Base-by-base conservation (phyloP, 164 flowering plant species). In the Vitis vinifera region DNA sequence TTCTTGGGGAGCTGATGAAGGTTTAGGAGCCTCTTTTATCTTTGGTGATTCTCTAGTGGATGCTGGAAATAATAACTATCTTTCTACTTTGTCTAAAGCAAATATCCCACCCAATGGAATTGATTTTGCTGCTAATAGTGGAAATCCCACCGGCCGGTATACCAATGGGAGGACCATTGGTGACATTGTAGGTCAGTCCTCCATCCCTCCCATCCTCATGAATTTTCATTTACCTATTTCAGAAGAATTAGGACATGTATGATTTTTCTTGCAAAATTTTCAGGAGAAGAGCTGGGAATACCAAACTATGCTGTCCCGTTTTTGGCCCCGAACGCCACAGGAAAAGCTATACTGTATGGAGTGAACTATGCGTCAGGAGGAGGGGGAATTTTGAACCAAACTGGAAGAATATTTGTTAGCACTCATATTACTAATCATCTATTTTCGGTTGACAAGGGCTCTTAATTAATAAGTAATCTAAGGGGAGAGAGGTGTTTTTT, bases 301-400 rank as follows among this genome's bases (percentile, higher is more conserved):
- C 82, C 89, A 55, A 78, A 73, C 68, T 93, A 82, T 68, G 93
- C 98, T 0, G 62, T 68, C 6, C 98, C 99, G 19, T 95, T 81
- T 85, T 68, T 95, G 73, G 72, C 90, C 1, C 99, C 99, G 73
- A 90, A 93, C 60, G n/a, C 90, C 9, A 87, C 89, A 0, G 98
- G 96, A 52, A 82, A 82, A 74, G 74, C 84, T 9, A 78, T 90
- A 61, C 57, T 89, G 17, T 63, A 76, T 67, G 98, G 99, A 15
- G 98, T 95, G 15, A 95, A 95, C 75, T 95, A 90, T 77, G 99
- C 97, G 37, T 95, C 98, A 1, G 99, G 99, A 11, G 99, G 96
- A 63, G 97, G 93, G 68, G 97, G 99, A 62, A 88, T 93, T 19
- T 67, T 95, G 85, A 95, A 95, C 60, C 85, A 80, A 47, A 95